A percentile compares a stretch with the other conserved stretches of the same genome.
phyloP scores from a whole-genome alignment of 108 stramenopile genomes.

The Epipyxis sp. region DNA sequence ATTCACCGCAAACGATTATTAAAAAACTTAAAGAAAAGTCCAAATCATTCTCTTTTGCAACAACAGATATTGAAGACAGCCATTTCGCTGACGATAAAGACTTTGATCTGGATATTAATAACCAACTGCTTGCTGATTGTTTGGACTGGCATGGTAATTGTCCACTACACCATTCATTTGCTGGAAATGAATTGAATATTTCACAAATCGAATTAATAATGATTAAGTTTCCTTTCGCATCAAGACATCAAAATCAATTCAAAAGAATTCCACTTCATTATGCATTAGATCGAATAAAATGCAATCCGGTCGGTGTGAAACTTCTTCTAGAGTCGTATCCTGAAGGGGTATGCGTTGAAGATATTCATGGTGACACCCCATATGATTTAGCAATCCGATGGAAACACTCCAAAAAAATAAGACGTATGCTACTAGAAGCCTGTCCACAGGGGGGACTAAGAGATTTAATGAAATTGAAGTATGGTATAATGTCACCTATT shows the following conservation, averaged over 20 bases:
- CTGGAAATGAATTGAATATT: neutral
- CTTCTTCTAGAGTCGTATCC: constrained; percentile 12
- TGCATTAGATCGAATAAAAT: constrained; percentile 3
- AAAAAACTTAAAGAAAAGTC: too few species aligned
- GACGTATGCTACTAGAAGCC: neutral
- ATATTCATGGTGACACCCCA: constrained; percentile 4
- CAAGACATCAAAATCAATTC: constrained; percentile 12
- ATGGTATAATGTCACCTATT: neutral
- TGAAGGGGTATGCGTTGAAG: neutral
- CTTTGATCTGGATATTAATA: too few species aligned
- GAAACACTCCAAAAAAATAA: neutral
- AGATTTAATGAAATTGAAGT: neutral
- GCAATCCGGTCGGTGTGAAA: neutral
- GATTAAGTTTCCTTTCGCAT: neutral
- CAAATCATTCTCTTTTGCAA: too few species aligned
- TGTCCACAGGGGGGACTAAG: neutral
- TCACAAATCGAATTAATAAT: neutral
- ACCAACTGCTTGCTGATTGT: too few species aligned
- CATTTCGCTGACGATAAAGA: too few species aligned
- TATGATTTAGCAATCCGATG: constrained; percentile 23
- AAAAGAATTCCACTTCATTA: constrained; percentile 20
- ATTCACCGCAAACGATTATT: too few species aligned
- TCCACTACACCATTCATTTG: constrained; percentile 12
- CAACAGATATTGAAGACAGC: too few species aligned
- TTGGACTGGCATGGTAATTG: constrained; percentile 27